Base-by-base conservation (phyloP, 2,329 filamentous ascomycete genomes). In the Trichoderma brevicompactum region DNA sequence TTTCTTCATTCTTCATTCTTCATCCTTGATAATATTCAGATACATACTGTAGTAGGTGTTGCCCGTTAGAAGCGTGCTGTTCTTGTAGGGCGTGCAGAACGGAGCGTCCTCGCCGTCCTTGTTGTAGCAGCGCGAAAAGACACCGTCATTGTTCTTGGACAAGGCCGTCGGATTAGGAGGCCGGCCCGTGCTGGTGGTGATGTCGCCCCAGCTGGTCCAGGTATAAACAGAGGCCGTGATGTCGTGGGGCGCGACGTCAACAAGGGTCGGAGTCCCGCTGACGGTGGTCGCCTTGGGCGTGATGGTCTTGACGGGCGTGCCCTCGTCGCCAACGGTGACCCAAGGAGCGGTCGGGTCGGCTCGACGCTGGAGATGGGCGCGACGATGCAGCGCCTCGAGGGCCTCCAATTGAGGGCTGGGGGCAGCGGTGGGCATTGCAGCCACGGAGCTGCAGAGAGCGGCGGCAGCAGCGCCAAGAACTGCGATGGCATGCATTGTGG, bases 41-140 rank as follows among this genome's bases (percentile, higher is more conserved):
- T 15, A 68, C 79, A 67, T 71, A 86, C 84, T 75, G 69, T 85
- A 87, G 73, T 87, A 86, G 0, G 79, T 83, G 12, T 70, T 75
- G 36, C 77, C 81, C 1, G 78, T 76, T 65, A 79, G 78, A 28
- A 87, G 73, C 8, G 77, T 77, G 61, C 78, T 79, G 64, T 79
- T 79, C 15, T 74, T 70, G 8, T 74, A 72, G 0, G 85, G 85
- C 13, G 77, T 73, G 72, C 85, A 87, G 69, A 86, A 85, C 0
- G 85, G 85, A 64, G 79, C 81, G 65, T 78, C 72, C 15, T 74
- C 71, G 38, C 81, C 82, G 54, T 84, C 77, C 49, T 71, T 72
- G 71, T 85, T 85, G 72, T 75, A 72, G 74, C 84, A 87, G 28
- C 79, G 73, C 13, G 79, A 72, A 69, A 86, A 86, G n/a, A 80